These are phyloP conservation scores for Citrus cavaleriei DNA, from an alignment of 345 rosid genomes.

Conservation along the genomic window DNA sequence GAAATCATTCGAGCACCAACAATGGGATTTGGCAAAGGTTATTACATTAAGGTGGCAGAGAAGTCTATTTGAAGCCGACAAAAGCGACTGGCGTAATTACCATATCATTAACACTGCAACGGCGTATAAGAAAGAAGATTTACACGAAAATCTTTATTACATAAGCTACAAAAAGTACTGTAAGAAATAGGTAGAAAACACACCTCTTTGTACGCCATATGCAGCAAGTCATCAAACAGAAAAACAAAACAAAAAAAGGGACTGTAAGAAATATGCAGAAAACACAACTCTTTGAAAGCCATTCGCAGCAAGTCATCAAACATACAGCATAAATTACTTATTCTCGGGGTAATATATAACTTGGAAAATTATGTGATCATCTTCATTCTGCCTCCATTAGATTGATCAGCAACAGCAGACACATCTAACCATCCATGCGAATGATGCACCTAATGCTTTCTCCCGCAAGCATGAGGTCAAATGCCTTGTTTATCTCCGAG, in stretches of 20 bases:
- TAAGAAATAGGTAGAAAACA: neutral
- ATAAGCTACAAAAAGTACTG: neutral
- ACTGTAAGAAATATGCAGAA: neutral
- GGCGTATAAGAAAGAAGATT: neutral
- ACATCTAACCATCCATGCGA: constrained; percentile 33
- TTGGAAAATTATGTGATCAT: neutral
- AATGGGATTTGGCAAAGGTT: constrained; percentile 16
- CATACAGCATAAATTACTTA: neutral
- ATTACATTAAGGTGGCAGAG: constrained; percentile 1
- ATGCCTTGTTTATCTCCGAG: constrained; percentile 62
- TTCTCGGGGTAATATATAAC: neutral
- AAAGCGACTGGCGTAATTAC: neutral
- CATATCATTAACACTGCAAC: neutral
- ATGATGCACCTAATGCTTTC: constrained; percentile 55
- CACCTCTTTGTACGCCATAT: no score
- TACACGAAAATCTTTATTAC: no score
- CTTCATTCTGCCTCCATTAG: neutral
- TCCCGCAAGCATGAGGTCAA: constrained; percentile 51
- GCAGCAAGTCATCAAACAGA: no score
- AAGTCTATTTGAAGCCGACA: neutral
- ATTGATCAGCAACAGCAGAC: neutral
- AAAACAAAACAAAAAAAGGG: no score
- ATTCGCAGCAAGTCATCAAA: no score
- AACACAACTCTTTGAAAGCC: no score
- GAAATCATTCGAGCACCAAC: constrained; percentile 19